Conservation (phyloP, 1,284 basidiomycete genomes). For the Athelia sp. region DNA sequence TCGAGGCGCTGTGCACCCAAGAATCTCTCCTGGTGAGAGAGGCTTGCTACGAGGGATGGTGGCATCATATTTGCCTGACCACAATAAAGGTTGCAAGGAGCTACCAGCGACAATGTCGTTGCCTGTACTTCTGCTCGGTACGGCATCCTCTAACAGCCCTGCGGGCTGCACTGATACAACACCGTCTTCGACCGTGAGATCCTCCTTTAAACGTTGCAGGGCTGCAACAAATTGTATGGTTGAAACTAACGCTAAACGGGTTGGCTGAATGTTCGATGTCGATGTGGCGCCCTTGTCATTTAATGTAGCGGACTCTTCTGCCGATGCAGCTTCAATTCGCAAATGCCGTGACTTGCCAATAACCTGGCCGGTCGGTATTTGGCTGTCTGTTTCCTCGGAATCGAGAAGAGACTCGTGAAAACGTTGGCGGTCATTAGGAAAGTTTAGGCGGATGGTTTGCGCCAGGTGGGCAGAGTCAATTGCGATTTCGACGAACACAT, state of each 20-base stretch:
- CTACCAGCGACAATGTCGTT: neutral
- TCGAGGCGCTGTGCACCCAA: constrained; percentile 94
- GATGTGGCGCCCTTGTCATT: constrained; percentile 4
- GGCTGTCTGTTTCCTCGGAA: constrained; percentile 41
- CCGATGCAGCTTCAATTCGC: constrained; percentile 45
- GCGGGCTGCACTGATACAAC: constrained; percentile 9
- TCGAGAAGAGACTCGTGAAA: constrained; percentile 59
- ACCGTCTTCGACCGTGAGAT: constrained; percentile 45
- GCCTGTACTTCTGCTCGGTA: constrained; percentile 1
- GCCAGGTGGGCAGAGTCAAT: constrained; percentile 85
- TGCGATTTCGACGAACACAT: constrained; percentile 96
- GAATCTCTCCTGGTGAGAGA: constrained; percentile 92
- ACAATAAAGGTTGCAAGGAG: constrained; percentile 26
- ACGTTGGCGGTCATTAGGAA: constrained; percentile 69
- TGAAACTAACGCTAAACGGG: constrained; percentile 83
- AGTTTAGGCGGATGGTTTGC: constrained; percentile 85
- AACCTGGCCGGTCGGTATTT: constrained; percentile 47
- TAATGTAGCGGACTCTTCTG: constrained; percentile 8
- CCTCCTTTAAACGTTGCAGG: constrained; percentile 80
- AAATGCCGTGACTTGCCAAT: constrained; percentile 49
- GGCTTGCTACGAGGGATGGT: constrained; percentile 90
- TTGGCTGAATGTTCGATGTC: constrained; percentile 34
- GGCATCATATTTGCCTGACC: constrained; percentile 70
- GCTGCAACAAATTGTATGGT: constrained; percentile 96
- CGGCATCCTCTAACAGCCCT: constrained; percentile 11